Evolutionary conservation across 2,329 filamentous ascomycete species (phyloP), one percentile per base, ranked within the genome.

Genomic region (Colletotrichum sansevieriae): DNA sequence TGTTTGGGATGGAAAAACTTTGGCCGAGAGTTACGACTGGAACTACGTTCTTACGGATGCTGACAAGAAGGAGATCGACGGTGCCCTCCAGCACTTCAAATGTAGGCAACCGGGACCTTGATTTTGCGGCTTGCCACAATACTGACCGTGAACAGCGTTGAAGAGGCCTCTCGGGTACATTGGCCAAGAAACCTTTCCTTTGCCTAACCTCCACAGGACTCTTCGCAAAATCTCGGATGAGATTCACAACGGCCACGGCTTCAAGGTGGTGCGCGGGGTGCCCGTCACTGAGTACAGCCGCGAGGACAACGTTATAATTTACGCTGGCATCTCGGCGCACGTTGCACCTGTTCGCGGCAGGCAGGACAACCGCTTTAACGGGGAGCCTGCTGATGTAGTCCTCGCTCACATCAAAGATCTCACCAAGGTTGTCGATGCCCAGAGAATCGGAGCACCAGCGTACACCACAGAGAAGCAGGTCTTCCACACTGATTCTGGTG

Each of bases 321-420:
- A 90, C 72, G 82, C 86, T 2, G 89, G 89, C 0, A 76, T 91
- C 2, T 85, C 88, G 0, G 81, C 86, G 0, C 88, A 91, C 70
- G 80, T 91, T 3, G 89, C 85, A 0, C 75, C 83, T 0, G 75
- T 83, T 35, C 83, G 88, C 5, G 87, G 84, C 0, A 80, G 84
- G 0, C 87, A 89, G 68, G 86, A 88, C 73, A 78, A 78, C 57
- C 79, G 79, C 20, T 80, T 78, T 65, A 72, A 83, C 2, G 84
- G 83, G 15, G 71, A 78, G n/a, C 78, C 80, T 0, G 83, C 83
- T 1, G 85, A 87, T 51, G 84, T 87, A 0, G 83, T 88, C 6
- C 75, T 89, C 2, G 80, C 83, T 3, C 89, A 92, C 70, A 88
- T 92, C 77, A 91, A 88, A 75, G 89, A 92, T 71, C 79, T 92